phyloP scores from a whole-genome alignment of 495 filamentous ascomycete species.

The Penicillium simplicissimum region DNA sequence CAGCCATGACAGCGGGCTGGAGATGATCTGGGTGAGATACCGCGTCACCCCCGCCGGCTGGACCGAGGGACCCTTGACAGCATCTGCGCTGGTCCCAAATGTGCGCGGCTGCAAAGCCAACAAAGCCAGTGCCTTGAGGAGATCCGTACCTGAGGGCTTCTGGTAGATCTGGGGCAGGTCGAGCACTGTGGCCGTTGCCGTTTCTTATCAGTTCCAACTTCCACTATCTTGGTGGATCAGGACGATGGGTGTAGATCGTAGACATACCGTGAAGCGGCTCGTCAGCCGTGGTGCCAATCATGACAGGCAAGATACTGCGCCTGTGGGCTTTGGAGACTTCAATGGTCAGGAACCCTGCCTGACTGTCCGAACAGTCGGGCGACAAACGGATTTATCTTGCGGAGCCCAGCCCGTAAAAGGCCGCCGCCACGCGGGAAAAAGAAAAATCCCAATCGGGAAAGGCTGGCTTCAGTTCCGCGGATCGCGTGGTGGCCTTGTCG shows the following conservation, averaged over 20 bases:
- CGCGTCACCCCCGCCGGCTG: slow-evolving; percentile 44
- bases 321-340: neutral
- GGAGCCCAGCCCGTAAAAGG: slow-evolving; percentile 12
- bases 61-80: slow-evolving; percentile 34
- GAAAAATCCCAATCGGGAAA: slow-evolving; percentile 49
- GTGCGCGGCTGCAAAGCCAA: slow-evolving; percentile 45
- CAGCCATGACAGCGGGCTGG: slow-evolving; percentile 74
- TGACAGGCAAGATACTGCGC: slow-evolving; percentile 16
- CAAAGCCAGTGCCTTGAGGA: slow-evolving; percentile 45
- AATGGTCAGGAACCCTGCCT: neutral
- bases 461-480: slow-evolving; percentile 38
- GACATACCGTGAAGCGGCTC: slow-evolving; percentile 49
- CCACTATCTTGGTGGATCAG: slow-evolving; percentile 25
- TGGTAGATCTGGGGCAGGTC: slow-evolving; percentile 56
- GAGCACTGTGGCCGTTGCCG: slow-evolving; percentile 39
- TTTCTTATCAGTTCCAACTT: slow-evolving; percentile 47
- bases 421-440: slow-evolving; percentile 27
- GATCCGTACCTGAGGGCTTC: slow-evolving; percentile 48
- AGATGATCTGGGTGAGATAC: slow-evolving; percentile 78
- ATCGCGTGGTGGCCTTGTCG: slow-evolving; percentile 12
- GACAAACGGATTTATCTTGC: slow-evolving; percentile 7
- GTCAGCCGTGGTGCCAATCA: slow-evolving; percentile 42
- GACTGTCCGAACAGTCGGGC: neutral
- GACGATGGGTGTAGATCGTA: slow-evolving; percentile 13
- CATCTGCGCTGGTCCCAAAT: slow-evolving; percentile 36